phyloP scores from a whole-genome alignment of 1,284 basidiomycete species.

The Polyporus tsugae region DNA sequence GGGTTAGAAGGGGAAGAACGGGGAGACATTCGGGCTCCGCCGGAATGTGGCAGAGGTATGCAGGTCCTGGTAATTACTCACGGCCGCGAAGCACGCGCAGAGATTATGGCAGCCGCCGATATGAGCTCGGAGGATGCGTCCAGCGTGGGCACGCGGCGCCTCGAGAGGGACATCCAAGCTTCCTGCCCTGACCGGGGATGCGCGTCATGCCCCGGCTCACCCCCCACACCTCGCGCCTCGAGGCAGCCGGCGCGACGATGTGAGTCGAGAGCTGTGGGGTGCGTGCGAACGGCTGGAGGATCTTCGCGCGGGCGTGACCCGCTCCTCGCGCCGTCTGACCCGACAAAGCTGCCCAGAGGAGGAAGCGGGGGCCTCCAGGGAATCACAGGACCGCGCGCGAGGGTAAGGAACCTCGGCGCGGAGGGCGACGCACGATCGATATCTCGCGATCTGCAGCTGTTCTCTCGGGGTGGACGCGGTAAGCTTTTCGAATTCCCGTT shows the following conservation, averaged over 20 bases:
- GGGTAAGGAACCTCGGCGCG: slow-evolving; percentile 14
- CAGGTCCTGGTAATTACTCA: neutral
- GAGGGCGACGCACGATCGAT: slow-evolving; percentile 26
- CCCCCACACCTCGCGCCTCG: slow-evolving; percentile 11
- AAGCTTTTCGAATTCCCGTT: slow-evolving; percentile 24
- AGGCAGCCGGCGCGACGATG: slow-evolving; percentile 12
- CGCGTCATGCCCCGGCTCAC: neutral
- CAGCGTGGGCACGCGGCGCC: slow-evolving; percentile 18
- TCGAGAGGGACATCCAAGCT: neutral
- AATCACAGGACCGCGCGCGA: slow-evolving; percentile 9
- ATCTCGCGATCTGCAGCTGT: slow-evolving; percentile 28
- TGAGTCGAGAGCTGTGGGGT: slow-evolving; percentile 10
- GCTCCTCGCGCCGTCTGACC: slow-evolving; percentile 9
- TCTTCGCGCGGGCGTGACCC: slow-evolving; percentile 19
- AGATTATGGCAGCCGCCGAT: slow-evolving; percentile 30
- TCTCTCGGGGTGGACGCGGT: slow-evolving; percentile 26
- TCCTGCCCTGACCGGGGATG: slow-evolving; percentile 3
- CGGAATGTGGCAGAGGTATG: slow-evolving; percentile 9
- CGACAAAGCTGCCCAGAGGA: neutral
- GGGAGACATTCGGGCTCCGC: slow-evolving; percentile 18
- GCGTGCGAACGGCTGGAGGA: slow-evolving; percentile 11
- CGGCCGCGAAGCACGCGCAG: neutral
- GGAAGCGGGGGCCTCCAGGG: neutral
- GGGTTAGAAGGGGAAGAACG: slow-evolving; percentile 21
- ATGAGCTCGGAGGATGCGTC: slow-evolving; percentile 26